A percentile compares a stretch with the other conserved stretches of the same genome.
Conservation (phyloP, 164 flowering plant species). For the Amborella trichopoda region DNA sequence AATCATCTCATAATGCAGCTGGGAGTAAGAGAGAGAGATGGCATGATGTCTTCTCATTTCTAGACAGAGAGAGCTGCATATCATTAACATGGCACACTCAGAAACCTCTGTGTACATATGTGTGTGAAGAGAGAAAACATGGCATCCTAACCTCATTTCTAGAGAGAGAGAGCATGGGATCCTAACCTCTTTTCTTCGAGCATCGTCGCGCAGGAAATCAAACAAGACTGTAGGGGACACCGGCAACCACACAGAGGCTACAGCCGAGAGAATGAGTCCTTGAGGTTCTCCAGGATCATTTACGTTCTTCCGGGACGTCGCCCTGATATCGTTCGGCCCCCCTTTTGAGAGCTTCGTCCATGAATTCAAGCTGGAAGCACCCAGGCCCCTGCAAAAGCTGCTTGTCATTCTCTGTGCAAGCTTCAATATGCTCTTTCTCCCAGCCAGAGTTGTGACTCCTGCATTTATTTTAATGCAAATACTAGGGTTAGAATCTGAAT, state of each 20-base stretch:
- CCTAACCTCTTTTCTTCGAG: constrained; percentile 60
- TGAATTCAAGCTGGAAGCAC: constrained; percentile 77
- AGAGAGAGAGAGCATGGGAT: not conserved
- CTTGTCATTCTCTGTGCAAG: constrained; percentile 84
- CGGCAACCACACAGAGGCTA: constrained; percentile 83
- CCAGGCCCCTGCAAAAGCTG: constrained; percentile 60
- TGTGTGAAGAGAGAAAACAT: too few relatives aligned
- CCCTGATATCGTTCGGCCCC: constrained; percentile 68
- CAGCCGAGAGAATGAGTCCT: constrained; percentile 83
- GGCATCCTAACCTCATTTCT: too few relatives aligned
- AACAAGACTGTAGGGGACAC: constrained; percentile 52
- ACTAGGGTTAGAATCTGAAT: too few relatives aligned
- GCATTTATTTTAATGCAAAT: too few relatives aligned
- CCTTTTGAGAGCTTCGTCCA: constrained; percentile 75
- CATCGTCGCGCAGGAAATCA: constrained; percentile 76
- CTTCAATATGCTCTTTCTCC: constrained; percentile 82
- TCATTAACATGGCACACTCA: too few relatives aligned
- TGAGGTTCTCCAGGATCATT: constrained; percentile 84
- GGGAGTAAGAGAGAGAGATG: too few relatives aligned
- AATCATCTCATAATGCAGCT: too few relatives aligned
- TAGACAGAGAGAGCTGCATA: too few relatives aligned
- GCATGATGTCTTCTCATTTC: too few relatives aligned
- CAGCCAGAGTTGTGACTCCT: constrained; percentile 86
- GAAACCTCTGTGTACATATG: too few relatives aligned
- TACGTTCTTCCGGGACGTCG: constrained; percentile 73